Conservation (phyloP, 2,329 filamentous ascomycete species). For the Penicillium concentricum region DNA sequence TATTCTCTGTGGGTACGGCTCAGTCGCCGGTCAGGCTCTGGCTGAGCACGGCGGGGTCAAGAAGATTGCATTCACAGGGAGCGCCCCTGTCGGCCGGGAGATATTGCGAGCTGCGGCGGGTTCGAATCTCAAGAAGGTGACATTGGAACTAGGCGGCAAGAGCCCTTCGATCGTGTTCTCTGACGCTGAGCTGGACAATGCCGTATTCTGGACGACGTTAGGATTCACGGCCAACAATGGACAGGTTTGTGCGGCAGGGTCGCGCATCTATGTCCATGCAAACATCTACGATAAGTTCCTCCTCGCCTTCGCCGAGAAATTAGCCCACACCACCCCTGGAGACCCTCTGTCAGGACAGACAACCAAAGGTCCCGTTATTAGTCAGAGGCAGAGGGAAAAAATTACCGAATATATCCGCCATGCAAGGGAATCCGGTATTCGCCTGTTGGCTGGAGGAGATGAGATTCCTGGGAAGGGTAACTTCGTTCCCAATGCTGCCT, state of each 20-base stretch:
- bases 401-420: neutral
- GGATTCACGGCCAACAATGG: neutral
- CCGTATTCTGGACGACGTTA: neutral
- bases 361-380: neutral
- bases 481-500: neutral
- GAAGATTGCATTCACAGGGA: slow-evolving; percentile 3
- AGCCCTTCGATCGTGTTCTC: neutral
- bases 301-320: neutral
- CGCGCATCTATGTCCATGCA: neutral
- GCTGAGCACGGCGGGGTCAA: neutral
- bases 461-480: neutral
- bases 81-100: neutral
- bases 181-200: neutral
- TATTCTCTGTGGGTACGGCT: neutral
- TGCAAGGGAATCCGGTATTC: neutral
- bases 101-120: neutral
- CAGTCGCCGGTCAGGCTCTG: neutral
- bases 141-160: neutral
- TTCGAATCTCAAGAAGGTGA: neutral
- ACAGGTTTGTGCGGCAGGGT: neutral
- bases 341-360: neutral
- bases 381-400: neutral
- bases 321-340: neutral
- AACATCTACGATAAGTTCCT: neutral
- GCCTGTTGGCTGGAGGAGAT: neutral